Conservation (phyloP, 2,329 filamentous ascomycete species). For the Emmonsia crescens region DNA sequence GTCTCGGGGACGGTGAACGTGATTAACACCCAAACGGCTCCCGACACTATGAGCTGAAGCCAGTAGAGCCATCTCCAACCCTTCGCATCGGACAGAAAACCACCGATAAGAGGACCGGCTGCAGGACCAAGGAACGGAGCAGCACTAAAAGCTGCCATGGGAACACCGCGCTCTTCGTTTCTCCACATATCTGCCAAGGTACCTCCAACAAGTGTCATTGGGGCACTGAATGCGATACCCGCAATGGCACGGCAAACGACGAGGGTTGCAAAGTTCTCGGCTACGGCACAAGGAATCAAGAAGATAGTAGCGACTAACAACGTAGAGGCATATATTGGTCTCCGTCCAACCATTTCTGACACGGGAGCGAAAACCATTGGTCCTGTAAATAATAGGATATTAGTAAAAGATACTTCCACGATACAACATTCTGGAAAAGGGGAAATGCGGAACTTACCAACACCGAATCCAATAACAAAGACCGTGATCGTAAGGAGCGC, state of each 20-base stretch:
- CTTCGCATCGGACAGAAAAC: slow-evolving; percentile 57
- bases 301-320: slow-evolving; percentile 63
- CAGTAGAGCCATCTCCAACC: slow-evolving; percentile 83
- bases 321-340: slow-evolving; percentile 59
- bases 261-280: slow-evolving; percentile 65
- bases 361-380: slow-evolving; percentile 72
- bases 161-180: slow-evolving; percentile 72
- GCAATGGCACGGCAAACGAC: slow-evolving; percentile 67
- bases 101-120: slow-evolving; percentile 65
- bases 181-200: slow-evolving; percentile 76
- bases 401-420: neutral
- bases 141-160: slow-evolving; percentile 76
- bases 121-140: slow-evolving; percentile 76
- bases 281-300: slow-evolving; percentile 66
- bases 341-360: slow-evolving; percentile 63
- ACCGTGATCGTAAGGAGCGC: slow-evolving; percentile 60
- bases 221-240: slow-evolving; percentile 73
- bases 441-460: slow-evolving; percentile 41
- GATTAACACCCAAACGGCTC: slow-evolving; percentile 60
- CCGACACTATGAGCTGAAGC: slow-evolving; percentile 69
- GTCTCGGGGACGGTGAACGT: slow-evolving; percentile 87
- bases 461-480: slow-evolving; percentile 72
- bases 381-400: slow-evolving; percentile 30
- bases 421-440: neutral
- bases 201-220: slow-evolving; percentile 77